These are phyloP conservation scores for Fusarium gaditjirri DNA, from an alignment of 2,329 filamentous ascomycete species.

Conservation along the genomic window DNA sequence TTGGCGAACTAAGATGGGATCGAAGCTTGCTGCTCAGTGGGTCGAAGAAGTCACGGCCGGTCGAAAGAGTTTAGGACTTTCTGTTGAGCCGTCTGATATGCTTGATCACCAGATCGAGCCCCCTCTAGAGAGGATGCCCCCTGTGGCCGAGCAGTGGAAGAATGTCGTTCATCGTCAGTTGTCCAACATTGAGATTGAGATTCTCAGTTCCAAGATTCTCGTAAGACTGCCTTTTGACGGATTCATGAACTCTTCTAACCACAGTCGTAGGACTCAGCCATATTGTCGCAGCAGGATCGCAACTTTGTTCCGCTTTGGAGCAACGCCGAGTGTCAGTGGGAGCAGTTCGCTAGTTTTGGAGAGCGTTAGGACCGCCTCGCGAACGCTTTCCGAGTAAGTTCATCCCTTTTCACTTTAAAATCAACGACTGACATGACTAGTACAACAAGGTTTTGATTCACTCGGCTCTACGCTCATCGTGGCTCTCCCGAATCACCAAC, in stretches of 20 bases:
- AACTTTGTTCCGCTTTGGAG: slow-evolving; percentile 40
- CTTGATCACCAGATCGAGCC: slow-evolving; percentile 26
- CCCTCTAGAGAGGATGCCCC: slow-evolving; percentile 24
- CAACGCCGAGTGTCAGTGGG: slow-evolving; percentile 38
- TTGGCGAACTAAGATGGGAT: slow-evolving; percentile 39
- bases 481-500: slow-evolving; percentile 38
- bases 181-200: slow-evolving; percentile 39
- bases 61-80: neutral
- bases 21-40: slow-evolving; percentile 16
- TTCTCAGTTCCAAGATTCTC: slow-evolving; percentile 35
- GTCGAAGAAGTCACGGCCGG: neutral
- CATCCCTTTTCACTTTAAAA: accelerated
- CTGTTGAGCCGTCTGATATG: slow-evolving; percentile 5
- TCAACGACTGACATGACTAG: slow-evolving; percentile 3
- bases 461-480: slow-evolving; percentile 37
- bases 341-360: slow-evolving; percentile 38
- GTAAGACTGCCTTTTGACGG: neutral
- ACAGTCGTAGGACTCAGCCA: slow-evolving; percentile 17
- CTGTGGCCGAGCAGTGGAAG: slow-evolving; percentile 30
- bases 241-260: neutral
- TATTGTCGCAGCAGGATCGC: slow-evolving; percentile 28
- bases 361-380: slow-evolving; percentile 42
- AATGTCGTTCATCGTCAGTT: slow-evolving; percentile 32
- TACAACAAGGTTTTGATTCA: slow-evolving; percentile 40
- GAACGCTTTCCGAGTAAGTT: slow-evolving; percentile 34